Evolutionary conservation across 148 eudicot genomes (phyloP).

Genomic region (Chenopodium quinoa): DNA sequence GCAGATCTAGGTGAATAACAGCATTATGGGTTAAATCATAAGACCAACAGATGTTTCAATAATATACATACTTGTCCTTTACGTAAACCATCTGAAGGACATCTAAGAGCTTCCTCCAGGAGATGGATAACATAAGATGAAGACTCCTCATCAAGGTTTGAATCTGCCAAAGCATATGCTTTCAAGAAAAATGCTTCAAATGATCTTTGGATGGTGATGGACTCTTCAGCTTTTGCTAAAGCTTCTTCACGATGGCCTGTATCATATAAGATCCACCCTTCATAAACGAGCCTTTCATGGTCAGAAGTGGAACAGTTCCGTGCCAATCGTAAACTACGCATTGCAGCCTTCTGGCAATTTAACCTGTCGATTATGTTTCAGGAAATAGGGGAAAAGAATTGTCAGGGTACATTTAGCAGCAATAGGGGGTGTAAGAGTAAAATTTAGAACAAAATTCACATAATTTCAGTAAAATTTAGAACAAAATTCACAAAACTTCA

Average conservation of each 20-base stretch:
- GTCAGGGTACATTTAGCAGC: background rate
- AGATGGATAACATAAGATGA: conserved; percentile 67
- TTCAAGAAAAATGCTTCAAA: conserved; percentile 87
- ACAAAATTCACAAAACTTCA: background rate
- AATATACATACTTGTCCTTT: conserved; percentile 73
- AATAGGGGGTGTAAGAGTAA: too few relatives aligned
- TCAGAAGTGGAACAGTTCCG: conserved; percentile 66
- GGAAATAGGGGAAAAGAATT: conserved; percentile 8
- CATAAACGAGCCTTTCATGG: conserved; percentile 81
- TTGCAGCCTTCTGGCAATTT: conserved; percentile 83
- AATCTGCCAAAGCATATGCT: conserved; percentile 89
- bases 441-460: too few relatives aligned
- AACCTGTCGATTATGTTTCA: conserved; percentile 41
- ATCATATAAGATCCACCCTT: conserved; percentile 89
- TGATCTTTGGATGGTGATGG: conserved; percentile 72
- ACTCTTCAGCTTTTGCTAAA: conserved; percentile 78
- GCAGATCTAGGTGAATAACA: conserved; percentile 16
- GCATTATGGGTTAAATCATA: background rate
- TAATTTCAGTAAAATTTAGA: too few relatives aligned
- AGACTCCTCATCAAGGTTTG: conserved; percentile 69
- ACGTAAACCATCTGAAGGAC: conserved; percentile 92
- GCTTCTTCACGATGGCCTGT: conserved; percentile 93
- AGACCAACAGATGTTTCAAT: background rate
- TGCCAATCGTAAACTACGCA: conserved; percentile 79
- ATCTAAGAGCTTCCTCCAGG: conserved; percentile 83